Percentiles rank a stretch among this genome's conserved stretches.
phyloP scores from a whole-genome alignment of 1,284 basidiomycete species.

The Papiliotrema nemorosa region DNA sequence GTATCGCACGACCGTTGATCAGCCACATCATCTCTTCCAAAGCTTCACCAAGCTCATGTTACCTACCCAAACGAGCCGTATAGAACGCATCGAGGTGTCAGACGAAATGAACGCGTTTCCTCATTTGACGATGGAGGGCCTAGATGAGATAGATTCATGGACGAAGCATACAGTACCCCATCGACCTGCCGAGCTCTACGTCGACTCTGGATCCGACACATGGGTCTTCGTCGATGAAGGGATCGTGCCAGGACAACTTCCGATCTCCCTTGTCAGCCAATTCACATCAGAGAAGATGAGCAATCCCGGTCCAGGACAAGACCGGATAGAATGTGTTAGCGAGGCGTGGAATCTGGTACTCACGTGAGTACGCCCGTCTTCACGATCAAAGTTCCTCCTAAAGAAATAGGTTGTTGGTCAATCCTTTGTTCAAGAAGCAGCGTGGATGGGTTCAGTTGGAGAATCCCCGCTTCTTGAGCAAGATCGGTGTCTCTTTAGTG shows the following conservation, averaged over 20 bases:
- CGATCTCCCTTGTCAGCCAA: conserved; percentile 20
- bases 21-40: conserved; percentile 30
- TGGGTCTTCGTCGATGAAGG: conserved; percentile 34
- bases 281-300: conserved; percentile 33
- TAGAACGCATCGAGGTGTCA: conserved; percentile 26
- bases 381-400: no score
- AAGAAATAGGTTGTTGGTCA: conserved; percentile 38
- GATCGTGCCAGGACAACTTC: conserved; percentile 34
- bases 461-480: conserved; percentile 27
- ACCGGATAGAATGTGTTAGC: conserved; percentile 19
- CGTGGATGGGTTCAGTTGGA: conserved; percentile 38
- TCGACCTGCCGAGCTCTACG: conserved; percentile 15
- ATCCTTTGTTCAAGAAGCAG: conserved; percentile 40
- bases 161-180: conserved; percentile 3
- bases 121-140: conserved; percentile 18
- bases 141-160: conserved; percentile 12
- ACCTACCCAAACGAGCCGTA: conserved; percentile 9
- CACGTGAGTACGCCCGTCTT: conserved; percentile 25
- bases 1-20: conserved; percentile 8
- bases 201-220: conserved; percentile 19
- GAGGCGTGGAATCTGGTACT: conserved; percentile 32
- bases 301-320: conserved; percentile 28
- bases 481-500: conserved; percentile 28
- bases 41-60: conserved; percentile 18
- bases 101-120: conserved; percentile 29